Evolutionary conservation across 176 grass and related monocot species (phyloP).

Genomic region (Microstegium vimineum): DNA sequence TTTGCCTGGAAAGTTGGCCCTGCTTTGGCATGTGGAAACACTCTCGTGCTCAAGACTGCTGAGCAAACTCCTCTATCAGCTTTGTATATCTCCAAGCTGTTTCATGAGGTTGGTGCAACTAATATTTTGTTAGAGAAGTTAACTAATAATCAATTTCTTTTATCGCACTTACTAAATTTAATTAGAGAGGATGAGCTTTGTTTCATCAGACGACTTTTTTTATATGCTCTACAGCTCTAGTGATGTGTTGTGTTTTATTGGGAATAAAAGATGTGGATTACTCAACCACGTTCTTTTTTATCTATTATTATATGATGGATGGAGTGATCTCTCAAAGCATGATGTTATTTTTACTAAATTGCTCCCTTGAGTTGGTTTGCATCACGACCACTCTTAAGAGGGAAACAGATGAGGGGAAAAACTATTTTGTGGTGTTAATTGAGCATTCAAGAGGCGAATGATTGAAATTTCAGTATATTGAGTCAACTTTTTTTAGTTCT

Average conservation of each 20-base stretch:
- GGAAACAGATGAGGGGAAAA: background rate
- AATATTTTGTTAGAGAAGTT: background rate
- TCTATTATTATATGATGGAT: background rate
- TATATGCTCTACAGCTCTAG: background rate
- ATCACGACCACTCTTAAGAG: background rate
- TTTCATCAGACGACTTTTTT: background rate
- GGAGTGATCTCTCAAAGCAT: background rate
- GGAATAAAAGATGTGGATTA: background rate
- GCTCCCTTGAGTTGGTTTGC: background rate
- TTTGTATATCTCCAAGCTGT: conserved; percentile 56
- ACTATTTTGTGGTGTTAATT: background rate
- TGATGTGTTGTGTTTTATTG: background rate
- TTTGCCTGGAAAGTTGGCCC: conserved; percentile 94
- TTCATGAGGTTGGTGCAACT: conserved; percentile 64
- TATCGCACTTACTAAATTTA: background rate
- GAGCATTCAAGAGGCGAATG: background rate
- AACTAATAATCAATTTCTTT: background rate
- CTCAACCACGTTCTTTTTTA: background rate
- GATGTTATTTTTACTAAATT: background rate
- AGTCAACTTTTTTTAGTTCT: background rate
- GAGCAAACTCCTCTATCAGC: conserved; percentile 96
- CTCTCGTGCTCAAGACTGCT: conserved; percentile 82
- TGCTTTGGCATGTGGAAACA: conserved; percentile 88
- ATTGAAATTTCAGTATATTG: background rate
- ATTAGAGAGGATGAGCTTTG: background rate